Conservation (phyloP, 257 asterid genomes). For the Gentiana macrophylla region DNA sequence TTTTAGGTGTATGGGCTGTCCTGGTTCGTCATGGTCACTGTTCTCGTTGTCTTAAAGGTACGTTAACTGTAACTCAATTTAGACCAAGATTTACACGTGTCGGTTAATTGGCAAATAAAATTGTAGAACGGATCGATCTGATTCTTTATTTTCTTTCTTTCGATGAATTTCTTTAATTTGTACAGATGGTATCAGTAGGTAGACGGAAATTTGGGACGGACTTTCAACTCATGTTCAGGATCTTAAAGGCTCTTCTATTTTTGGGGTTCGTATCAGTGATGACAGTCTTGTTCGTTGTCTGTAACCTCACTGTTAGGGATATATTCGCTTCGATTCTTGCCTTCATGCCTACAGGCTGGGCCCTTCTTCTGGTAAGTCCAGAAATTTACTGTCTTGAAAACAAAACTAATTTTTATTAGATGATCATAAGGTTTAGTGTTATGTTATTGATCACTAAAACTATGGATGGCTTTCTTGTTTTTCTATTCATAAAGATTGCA, state of each 20-base stretch:
- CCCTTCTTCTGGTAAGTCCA: constrained; percentile 61
- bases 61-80: not conserved
- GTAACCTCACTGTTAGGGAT: constrained; percentile 58
- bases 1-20: constrained; percentile 88
- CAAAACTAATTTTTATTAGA: no score
- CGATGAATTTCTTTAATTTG: not conserved
- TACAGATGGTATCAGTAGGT: constrained; percentile 94
- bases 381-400: no score
- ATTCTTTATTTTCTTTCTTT: not conserved
- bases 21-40: constrained; percentile 85
- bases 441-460: not conserved
- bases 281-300: constrained; percentile 83
- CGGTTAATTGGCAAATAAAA: not conserved
- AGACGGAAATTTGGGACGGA: constrained; percentile 90
- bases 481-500: constrained; percentile 35
- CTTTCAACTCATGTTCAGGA: constrained; percentile 97
- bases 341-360: constrained; percentile 99
- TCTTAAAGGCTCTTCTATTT: constrained; percentile 83
- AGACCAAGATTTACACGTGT: no score
- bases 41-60: constrained; percentile 81
- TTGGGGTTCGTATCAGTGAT: constrained; percentile 86
- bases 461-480: not conserved
- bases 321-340: constrained; percentile 82
- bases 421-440: no score
- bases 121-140: not conserved